Conservation (phyloP, 345 rosid species). For the Psidium friedrichsthalianum region DNA sequence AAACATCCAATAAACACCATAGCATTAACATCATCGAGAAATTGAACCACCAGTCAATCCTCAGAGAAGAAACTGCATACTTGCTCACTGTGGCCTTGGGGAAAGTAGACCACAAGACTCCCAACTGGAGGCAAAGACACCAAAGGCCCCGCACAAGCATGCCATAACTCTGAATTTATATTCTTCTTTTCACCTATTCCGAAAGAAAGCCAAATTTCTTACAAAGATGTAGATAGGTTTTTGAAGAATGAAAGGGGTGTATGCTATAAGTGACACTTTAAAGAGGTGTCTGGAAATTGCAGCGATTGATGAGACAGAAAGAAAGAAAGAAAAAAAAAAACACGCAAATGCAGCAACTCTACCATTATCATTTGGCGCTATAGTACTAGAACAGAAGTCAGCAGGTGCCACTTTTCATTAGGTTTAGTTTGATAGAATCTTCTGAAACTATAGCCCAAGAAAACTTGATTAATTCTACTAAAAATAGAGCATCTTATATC, state of each 20-base stretch:
- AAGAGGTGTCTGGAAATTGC: background rate
- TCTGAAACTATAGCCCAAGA: background rate
- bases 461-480: background rate
- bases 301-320: background rate
- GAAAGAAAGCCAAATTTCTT: conserved; percentile 3
- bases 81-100: conserved; percentile 98
- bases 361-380: background rate
- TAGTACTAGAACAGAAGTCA: background rate
- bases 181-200: conserved; percentile 68
- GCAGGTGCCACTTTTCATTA: background rate
- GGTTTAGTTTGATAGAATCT: background rate
- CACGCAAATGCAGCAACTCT: background rate
- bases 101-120: conserved; percentile 93
- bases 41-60: background rate
- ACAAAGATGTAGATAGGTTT: background rate
- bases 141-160: conserved; percentile 96
- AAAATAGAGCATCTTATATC: background rate
- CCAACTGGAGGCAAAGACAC: conserved; percentile 90
- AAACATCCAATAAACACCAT: background rate
- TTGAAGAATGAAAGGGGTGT: background rate
- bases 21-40: background rate
- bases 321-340: background rate
- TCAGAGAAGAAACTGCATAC: conserved; percentile 14
- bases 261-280: background rate
- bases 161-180: conserved; percentile 91